phyloP scores from a whole-genome alignment of 2,329 filamentous ascomycete species.

The Tolypocladium endophyticum region DNA sequence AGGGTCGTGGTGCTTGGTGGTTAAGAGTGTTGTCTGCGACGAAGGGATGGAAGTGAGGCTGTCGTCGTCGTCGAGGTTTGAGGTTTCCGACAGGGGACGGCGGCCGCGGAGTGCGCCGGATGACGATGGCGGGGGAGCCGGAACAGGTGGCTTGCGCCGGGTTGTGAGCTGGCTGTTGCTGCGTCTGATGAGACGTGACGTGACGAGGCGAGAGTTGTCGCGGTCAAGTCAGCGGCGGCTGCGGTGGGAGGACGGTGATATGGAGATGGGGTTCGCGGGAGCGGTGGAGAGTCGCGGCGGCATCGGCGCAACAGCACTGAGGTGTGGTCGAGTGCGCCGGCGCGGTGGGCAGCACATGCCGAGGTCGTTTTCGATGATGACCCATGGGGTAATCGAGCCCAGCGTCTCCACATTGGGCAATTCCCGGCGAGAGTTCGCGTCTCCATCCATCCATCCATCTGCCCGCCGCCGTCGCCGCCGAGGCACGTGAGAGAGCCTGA shows the following conservation, averaged over 20 bases:
- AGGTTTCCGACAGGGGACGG: neutral
- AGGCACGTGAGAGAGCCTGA: neutral
- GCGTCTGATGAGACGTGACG: too few relatives aligned
- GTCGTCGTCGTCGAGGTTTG: neutral
- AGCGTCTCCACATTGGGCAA: neutral
- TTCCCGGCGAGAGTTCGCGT: too few relatives aligned
- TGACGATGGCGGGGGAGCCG: neutral
- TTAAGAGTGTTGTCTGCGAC: neutral
- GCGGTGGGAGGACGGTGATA: neutral
- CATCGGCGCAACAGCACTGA: neutral
- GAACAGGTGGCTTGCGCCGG: too few relatives aligned
- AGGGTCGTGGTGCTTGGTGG: neutral
- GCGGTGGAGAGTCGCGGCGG: neutral
- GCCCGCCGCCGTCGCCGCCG: neutral
- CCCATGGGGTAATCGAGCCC: neutral
- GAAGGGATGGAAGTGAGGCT: neutral
- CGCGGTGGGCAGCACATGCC: neutral
- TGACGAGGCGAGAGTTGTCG: neutral
- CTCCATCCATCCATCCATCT: too few relatives aligned
- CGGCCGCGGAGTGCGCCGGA: neutral
- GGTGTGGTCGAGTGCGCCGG: neutral
- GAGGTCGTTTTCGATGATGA: neutral
- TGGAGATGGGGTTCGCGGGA: neutral
- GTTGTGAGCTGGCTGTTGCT: neutral
- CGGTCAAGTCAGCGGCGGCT: neutral